These are phyloP conservation scores for Lupinus albus DNA, from an alignment of 306 rosid species.

Conservation along the genomic window DNA sequence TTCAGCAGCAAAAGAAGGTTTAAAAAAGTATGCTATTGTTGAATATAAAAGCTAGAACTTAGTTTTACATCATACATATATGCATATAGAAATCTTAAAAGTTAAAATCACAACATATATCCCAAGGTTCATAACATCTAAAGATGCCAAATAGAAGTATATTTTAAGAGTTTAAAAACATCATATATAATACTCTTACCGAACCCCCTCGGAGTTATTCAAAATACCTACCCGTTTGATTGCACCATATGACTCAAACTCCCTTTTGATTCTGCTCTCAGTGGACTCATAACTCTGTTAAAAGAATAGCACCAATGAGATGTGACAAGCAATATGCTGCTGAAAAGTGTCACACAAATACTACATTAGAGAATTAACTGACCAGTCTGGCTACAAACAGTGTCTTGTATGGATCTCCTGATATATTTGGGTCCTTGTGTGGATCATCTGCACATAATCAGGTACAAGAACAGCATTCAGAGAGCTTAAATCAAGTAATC, in stretches of 20 bases:
- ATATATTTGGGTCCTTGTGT: slow-evolving; percentile 66
- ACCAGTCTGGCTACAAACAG: slow-evolving; percentile 92
- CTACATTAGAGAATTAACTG: slow-evolving; percentile 42
- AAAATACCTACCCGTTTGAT: slow-evolving; percentile 99
- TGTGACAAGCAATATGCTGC: slow-evolving; percentile 11
- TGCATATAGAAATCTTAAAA: slow-evolving; percentile 20
- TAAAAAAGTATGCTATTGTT: background rate
- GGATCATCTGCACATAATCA: slow-evolving; percentile 74
- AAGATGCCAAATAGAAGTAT: slow-evolving; percentile 22
- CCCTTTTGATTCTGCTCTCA: slow-evolving; percentile 98
- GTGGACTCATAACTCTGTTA: slow-evolving; percentile 90
- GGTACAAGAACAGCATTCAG: slow-evolving; percentile 30
- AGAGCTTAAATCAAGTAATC: slow-evolving; percentile 27
- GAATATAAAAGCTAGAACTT: background rate
- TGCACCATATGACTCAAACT: slow-evolving; percentile 97
- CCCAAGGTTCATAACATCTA: background rate
- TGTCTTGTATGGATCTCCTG: slow-evolving; percentile 98
- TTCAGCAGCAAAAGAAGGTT: slow-evolving; percentile 14
- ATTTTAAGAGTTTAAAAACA: slow-evolving; percentile 13
- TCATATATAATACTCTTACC: slow-evolving; percentile 79
- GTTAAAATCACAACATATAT: slow-evolving; percentile 19
- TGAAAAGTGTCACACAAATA: slow-evolving; percentile 9
- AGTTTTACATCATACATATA: background rate
- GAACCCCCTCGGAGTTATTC: slow-evolving; percentile 68
- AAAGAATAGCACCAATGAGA: slow-evolving; percentile 32